phyloP scores from a whole-genome alignment of 2,329 filamentous ascomycete species.

The Botrytis aclada region DNA sequence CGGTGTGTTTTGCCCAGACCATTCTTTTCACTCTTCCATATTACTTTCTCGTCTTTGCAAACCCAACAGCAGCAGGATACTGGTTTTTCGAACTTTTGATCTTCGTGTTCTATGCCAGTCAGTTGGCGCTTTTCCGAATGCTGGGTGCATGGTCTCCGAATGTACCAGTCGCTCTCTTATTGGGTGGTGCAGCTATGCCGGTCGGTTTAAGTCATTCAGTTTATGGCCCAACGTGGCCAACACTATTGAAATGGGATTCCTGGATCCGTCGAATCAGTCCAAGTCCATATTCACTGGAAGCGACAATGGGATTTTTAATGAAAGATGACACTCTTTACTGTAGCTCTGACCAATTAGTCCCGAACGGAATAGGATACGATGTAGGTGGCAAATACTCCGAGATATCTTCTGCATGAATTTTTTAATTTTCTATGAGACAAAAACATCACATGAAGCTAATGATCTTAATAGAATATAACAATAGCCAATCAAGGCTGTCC shows the following conservation, averaged over 20 bases:
- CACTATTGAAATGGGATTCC: background rate
- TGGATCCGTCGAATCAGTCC: background rate
- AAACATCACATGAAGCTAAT: background rate
- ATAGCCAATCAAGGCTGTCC: slow-evolving; percentile 57
- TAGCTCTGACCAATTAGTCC: background rate
- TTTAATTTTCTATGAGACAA: background rate
- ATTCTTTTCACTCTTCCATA: background rate
- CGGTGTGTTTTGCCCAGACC: background rate
- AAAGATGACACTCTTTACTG: background rate
- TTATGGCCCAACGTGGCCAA: background rate
- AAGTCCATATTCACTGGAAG: background rate
- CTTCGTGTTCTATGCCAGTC: background rate
- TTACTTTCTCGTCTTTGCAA: background rate
- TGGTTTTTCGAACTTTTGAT: background rate
- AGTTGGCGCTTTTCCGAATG: background rate
- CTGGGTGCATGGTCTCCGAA: background rate
- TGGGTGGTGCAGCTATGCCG: background rate
- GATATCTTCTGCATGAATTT: background rate
- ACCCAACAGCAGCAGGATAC: background rate
- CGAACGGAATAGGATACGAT: background rate
- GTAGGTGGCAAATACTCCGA: background rate
- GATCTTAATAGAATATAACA: background rate
- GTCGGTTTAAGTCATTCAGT: background rate
- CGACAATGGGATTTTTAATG: background rate
- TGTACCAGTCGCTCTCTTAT: background rate